These are phyloP conservation scores for Coffea humblotiana DNA, from an alignment of 305 asterid genomes.

Conservation along the genomic window DNA sequence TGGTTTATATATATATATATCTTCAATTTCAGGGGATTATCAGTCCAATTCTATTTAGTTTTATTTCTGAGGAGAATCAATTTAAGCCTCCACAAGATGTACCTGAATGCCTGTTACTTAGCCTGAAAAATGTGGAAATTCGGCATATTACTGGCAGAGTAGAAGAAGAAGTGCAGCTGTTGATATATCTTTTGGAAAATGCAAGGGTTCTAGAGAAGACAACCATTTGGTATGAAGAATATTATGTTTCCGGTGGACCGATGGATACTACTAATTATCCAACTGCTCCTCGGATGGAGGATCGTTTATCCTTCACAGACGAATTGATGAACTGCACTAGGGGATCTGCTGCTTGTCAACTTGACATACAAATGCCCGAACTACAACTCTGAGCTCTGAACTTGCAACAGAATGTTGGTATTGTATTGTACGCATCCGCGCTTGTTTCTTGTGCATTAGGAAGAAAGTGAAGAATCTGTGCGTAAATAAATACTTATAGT, in stretches of 20 bases:
- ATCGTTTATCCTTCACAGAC: not conserved
- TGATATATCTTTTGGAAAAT: conserved; percentile 9
- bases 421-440: not conserved
- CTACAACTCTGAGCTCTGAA: not conserved
- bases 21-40: not conserved
- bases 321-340: not conserved
- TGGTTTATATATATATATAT: no score
- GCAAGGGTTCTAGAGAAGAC: conserved; percentile 13
- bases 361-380: conserved; percentile 5
- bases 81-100: not conserved
- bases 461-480: no score
- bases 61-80: not conserved
- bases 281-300: not conserved
- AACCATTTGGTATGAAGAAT: not conserved
- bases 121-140: not conserved
- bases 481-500: no score
- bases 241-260: not conserved
- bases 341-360: conserved; percentile 7
- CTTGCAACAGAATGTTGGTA: not conserved
- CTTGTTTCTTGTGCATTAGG: not conserved
- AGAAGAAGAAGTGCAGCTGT: not conserved
- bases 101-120: conserved; percentile 6
- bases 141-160: not conserved
- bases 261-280: no score
- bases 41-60: not conserved